Base-by-base conservation (phyloP, 768 basidiomycete genomes). In the Lentinus brumalis region DNA sequence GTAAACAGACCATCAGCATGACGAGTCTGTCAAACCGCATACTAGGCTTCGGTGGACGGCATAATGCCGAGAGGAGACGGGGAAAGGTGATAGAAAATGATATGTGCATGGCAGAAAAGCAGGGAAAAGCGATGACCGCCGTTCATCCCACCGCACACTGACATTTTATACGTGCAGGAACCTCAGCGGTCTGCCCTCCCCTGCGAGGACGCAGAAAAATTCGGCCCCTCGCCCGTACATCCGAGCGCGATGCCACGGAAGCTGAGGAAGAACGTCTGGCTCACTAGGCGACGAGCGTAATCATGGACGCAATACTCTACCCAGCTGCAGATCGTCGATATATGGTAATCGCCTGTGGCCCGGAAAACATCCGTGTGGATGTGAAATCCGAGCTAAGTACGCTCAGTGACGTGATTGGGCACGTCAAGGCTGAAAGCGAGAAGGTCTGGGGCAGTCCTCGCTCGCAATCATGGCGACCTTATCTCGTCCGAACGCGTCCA, bases 1-100 rank as follows among this genome's bases (percentile, higher is more conserved):
- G 78, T 59, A 67, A 60, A 59, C 67, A 66, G 67, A 68, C 57
- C 18, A 41, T 63, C 26, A 63, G 62, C 57, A 63, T 63, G 9
- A 32, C 54, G 12, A 59, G 53, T 46, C 62, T 63, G 31, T 59
- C 61, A n/a, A 50, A 18, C 32, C 49, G n/a, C 18, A 35, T 47
- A 41, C 53, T 63, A 32, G 53, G 56, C 31, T 35, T 15, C 18
- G 35, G 35, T 29, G 35, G 35, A 32, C 15, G 31, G 51, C 60
- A 59, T n/a, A 40, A 35, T 31, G 53, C 30, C 21, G 55, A 44
- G 15, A 52, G 50, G 5, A 61, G 16, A 30, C 60, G 56, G n/a
- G 62, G 62, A 31, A 63, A 59, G 47, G 62, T 63, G 49, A 63
- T 63, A 38, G 56, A 56, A 42, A 63, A 59, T 6, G 62, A 59